phyloP scores from a whole-genome alignment of 2,329 filamentous ascomycete species.

The Talaromyces funiculosus region DNA sequence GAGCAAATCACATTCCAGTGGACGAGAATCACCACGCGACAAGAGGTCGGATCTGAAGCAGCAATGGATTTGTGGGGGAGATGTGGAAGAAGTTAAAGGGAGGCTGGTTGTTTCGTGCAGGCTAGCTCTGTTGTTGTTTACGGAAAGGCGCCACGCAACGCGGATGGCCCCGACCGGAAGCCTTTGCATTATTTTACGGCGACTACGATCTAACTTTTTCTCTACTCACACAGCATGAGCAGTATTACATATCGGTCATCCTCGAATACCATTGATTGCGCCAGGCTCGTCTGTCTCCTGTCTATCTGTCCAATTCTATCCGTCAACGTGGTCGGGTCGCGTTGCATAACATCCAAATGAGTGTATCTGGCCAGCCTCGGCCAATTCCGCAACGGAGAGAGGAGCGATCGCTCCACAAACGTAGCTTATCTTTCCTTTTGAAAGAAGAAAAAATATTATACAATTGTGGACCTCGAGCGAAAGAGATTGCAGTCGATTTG shows the following conservation, averaged over 20 bases:
- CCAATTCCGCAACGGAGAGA: neutral
- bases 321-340: neutral
- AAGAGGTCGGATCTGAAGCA: neutral
- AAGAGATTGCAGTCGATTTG: neutral
- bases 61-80: neutral
- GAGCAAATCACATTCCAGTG: constrained; percentile 8
- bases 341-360: constrained; percentile 1
- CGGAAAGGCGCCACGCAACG: constrained; percentile 6
- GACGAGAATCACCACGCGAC: neutral
- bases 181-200: neutral
- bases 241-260: neutral
- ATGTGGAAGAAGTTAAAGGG: neutral
- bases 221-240: neutral
- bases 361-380: neutral
- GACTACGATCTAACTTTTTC: neutral
- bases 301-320: neutral
- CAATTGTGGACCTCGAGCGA: neutral
- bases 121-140: constrained; percentile 6
- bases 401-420: neutral
- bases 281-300: neutral
- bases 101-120: neutral
- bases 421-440: neutral
- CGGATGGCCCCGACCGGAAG: constrained; percentile 5
- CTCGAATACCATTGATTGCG: neutral
- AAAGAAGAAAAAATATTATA: neutral